Evolutionary conservation across 2,329 filamentous ascomycete species (phyloP), one percentile per base, ranked within the genome.

Genomic region (Elsinoe arachidis): DNA sequence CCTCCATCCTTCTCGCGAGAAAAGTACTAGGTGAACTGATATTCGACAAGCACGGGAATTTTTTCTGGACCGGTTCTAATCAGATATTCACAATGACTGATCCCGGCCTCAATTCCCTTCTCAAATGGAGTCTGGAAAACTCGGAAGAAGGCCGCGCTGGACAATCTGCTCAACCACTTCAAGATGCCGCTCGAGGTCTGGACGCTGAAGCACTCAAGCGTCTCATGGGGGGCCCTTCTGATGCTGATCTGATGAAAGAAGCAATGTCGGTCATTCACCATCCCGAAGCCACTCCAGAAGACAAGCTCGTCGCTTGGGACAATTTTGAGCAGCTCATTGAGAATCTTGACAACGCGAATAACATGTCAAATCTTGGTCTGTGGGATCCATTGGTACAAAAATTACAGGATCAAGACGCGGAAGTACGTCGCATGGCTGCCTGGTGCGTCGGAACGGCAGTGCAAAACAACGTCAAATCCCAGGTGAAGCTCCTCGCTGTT

Each of bases 361-460:
- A 96, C 74, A 81, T 99, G 64, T 84, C 84, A 63, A 81, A 81
- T 26, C 76, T 96, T 17, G 80, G 80, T 5, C 78, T 97, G 33
- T 99, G 93, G 93, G 80, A 81, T 10, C 89, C 89, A 9, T 77
- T 99, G 38, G 76, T 96, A 10, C 73, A 78, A 7, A 82, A 87
- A 61, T 77, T 99, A 12, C 76, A 78, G 52, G 79, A 85, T 66
- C 77, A 80, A 10, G 86, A 93, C 67, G 69, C 78, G 5, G 87
- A 93, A 61, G 76, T 96, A 67, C 79, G 91, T 62, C 83, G 79
- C 65, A 90, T 90, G 81, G 91, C 92, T 2, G 90, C 90, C n/a
- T 96, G 90, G 88, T 96, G 90, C 74, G 77, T 93, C 59, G 90
- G 89, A 53, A 96, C 91, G 5, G 92, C 93, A 9, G 93, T 99